These are phyloP conservation scores for Tirmania nivea DNA, from an alignment of 495 filamentous ascomycete species.

Conservation along the genomic window DNA sequence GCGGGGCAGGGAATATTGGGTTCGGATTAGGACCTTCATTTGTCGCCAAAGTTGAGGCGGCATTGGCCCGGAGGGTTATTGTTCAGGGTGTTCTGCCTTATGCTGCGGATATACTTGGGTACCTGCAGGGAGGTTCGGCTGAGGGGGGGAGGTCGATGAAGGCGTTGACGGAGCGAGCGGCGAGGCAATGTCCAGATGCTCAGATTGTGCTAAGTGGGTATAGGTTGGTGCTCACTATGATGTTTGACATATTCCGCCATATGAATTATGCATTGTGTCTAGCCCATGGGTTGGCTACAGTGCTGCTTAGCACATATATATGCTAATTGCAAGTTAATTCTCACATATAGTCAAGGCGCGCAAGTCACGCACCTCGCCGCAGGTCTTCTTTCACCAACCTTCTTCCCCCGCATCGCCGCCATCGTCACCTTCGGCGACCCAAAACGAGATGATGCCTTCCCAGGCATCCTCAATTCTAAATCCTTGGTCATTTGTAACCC, in stretches of 20 bases:
- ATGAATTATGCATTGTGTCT: neutral
- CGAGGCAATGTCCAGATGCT: slow-evolving; percentile 1
- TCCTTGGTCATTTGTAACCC: slow-evolving; percentile 31
- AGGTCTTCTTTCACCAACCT: slow-evolving; percentile 14
- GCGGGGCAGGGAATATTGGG: slow-evolving; percentile 22
- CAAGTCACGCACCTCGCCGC: slow-evolving; percentile 4
- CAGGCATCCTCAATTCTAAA: slow-evolving; percentile 25
- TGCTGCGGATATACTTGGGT: neutral
- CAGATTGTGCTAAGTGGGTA: slow-evolving; percentile 4
- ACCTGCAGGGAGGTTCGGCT: slow-evolving; percentile 1
- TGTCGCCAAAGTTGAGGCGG: slow-evolving; percentile 7
- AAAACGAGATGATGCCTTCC: slow-evolving; percentile 22
- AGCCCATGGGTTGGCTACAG: too few relatives aligned
- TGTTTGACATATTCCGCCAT: neutral
- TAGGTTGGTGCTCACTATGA: neutral
- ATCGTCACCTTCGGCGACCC: slow-evolving; percentile 41
- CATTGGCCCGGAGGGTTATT: neutral
- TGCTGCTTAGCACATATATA: too few relatives aligned
- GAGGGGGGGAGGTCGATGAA: slow-evolving; percentile 4
- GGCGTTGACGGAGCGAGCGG: neutral
- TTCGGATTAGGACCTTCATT: slow-evolving; percentile 17
- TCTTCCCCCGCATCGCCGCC: slow-evolving; percentile 25
- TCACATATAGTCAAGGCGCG: slow-evolving; percentile 6
- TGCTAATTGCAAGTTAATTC: neutral
- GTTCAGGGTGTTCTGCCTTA: slow-evolving; percentile 9